phyloP scores from a whole-genome alignment of 768 basidiomycete genomes.

The Tricholoma bakamatsutake region DNA sequence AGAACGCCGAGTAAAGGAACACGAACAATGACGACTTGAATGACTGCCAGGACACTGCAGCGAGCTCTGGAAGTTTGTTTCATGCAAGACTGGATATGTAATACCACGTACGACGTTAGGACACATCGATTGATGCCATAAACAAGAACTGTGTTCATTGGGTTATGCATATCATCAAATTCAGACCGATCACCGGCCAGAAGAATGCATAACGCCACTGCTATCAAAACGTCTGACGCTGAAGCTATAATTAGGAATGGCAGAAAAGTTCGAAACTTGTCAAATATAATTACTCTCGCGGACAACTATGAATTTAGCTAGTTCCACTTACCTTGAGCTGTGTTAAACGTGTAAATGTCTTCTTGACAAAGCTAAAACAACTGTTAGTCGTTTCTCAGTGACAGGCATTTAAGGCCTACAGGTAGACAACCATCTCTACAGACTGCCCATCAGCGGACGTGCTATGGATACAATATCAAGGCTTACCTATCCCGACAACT shows the following conservation, averaged over 20 bases:
- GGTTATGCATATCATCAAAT: constrained; percentile 34
- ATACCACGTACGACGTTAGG: constrained; percentile 40
- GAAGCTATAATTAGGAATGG: constrained; percentile 42
- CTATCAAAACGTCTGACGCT: constrained; percentile 41
- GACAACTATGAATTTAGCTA: background rate
- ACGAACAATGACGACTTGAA: constrained; percentile 31
- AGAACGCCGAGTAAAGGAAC: constrained; percentile 2
- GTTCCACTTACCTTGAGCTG: constrained; percentile 27
- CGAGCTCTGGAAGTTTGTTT: background rate
- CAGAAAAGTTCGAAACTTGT: constrained; percentile 29
- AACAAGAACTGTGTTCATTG: constrained; percentile 41
- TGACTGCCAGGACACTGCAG: constrained; percentile 30
- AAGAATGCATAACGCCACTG: constrained; percentile 35
- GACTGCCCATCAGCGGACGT: background rate
- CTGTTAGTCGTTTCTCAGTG: background rate
- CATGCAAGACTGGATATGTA: background rate
- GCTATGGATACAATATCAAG: background rate
- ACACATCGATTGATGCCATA: constrained; percentile 47
- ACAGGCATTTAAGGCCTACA: constrained; percentile 19
- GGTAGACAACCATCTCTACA: constrained; percentile 31
- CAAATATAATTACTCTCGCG: background rate
- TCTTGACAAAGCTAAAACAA: constrained; percentile 30
- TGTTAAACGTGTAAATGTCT: constrained; percentile 27
- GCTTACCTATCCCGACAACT: constrained; percentile 37
- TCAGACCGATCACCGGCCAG: constrained; percentile 35